phyloP scores from a whole-genome alignment of 2,329 filamentous ascomycete genomes.

The Pyrenochaeta sp. region DNA sequence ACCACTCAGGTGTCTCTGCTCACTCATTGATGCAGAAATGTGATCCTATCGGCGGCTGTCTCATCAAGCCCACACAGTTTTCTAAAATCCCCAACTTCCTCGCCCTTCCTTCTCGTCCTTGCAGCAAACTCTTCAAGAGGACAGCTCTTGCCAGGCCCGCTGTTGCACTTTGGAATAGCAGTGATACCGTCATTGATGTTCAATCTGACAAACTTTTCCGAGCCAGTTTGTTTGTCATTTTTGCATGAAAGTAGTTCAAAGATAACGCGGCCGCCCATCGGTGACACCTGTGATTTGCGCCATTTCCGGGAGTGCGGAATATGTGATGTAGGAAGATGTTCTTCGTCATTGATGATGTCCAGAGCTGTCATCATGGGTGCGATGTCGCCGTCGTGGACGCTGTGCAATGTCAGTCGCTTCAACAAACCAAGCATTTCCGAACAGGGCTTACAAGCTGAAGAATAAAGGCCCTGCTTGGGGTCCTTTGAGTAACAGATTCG shows the following conservation, averaged over 20 bases:
- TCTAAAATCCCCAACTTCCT: slow-evolving; percentile 58
- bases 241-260: slow-evolving; percentile 61
- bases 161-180: slow-evolving; percentile 56
- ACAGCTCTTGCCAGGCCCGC: slow-evolving; percentile 60
- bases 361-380: slow-evolving; percentile 63
- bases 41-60: slow-evolving; percentile 53
- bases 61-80: slow-evolving; percentile 57
- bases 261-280: slow-evolving; percentile 66
- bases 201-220: slow-evolving; percentile 57
- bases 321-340: slow-evolving; percentile 58
- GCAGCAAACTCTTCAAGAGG: slow-evolving; percentile 55
- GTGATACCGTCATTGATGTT: slow-evolving; percentile 67
- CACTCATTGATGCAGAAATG: slow-evolving; percentile 58
- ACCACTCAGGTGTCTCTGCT: background rate
- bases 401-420: slow-evolving; percentile 16
- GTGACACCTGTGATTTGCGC: slow-evolving; percentile 64
- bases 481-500: slow-evolving; percentile 57
- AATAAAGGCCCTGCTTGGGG: slow-evolving; percentile 58
- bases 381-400: slow-evolving; percentile 67
- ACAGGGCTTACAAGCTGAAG: slow-evolving; percentile 61
- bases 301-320: slow-evolving; percentile 57
- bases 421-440: background rate
- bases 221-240: background rate
- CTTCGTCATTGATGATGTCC: slow-evolving; percentile 56
- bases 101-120: slow-evolving; percentile 52